Conservation (phyloP, 2,329 filamentous ascomycete species). For the Onygena corvina region DNA sequence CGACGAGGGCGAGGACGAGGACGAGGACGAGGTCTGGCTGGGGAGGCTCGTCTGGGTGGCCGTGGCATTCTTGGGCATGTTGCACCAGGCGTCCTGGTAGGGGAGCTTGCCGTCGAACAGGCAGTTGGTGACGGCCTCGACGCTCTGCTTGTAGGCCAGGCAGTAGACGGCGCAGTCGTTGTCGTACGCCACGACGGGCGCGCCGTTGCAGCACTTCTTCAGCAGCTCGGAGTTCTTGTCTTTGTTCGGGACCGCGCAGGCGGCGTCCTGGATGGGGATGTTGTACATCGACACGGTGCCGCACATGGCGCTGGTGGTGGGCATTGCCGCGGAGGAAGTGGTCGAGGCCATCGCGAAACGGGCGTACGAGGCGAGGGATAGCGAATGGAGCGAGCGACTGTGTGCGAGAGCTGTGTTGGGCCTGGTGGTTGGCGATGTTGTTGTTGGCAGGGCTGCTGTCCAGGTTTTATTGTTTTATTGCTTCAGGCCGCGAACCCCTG, state of each 20-base stretch:
- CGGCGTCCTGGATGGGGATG: slow-evolving; percentile 20
- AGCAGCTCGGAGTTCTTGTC: slow-evolving; percentile 16
- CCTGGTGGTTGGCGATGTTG: not conserved
- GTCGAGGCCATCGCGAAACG: slow-evolving; percentile 15
- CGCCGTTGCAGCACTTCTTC: slow-evolving; percentile 17
- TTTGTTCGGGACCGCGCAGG: slow-evolving; percentile 20
- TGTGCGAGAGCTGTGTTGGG: not conserved
- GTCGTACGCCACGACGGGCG: slow-evolving; percentile 17
- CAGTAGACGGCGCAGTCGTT: slow-evolving; percentile 19
- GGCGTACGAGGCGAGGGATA: slow-evolving; percentile 5
- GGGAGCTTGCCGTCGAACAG: slow-evolving; percentile 18
- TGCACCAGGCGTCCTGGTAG: slow-evolving; percentile 21
- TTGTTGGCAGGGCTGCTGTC: not conserved
- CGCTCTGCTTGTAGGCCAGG: slow-evolving; percentile 18
- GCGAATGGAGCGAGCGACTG: not conserved
- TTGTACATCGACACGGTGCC: slow-evolving; percentile 18
- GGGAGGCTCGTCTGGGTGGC: slow-evolving; percentile 15
- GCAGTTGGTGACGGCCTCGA: slow-evolving; percentile 20
- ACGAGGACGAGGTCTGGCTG: not conserved
- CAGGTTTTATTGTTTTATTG: too few species aligned
- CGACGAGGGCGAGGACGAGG: not conserved
- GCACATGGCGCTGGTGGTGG: slow-evolving; percentile 1
- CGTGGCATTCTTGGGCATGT: slow-evolving; percentile 16
- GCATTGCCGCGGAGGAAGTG: slow-evolving; percentile 9
- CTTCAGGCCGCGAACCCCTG: too few species aligned